phyloP scores from a whole-genome alignment of 257 asterid species.

The Solanum sejunctum region DNA sequence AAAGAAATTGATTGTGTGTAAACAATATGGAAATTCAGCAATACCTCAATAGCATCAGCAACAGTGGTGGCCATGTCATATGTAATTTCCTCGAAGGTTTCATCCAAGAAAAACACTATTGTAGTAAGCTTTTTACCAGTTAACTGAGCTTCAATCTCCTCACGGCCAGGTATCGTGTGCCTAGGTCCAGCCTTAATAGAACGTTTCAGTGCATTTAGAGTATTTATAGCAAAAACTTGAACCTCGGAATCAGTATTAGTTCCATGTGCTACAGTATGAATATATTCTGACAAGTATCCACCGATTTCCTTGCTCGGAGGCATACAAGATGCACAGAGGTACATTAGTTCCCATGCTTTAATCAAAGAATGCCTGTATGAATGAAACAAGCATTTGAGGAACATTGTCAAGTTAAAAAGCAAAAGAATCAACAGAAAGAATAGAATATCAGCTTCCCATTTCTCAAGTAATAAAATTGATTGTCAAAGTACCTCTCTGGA shows the following conservation, averaged over 20 bases:
- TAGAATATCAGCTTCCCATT: background rate
- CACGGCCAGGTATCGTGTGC: constrained; percentile 78
- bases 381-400: constrained; percentile 3
- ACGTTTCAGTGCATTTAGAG: constrained; percentile 78
- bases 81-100: constrained; percentile 95
- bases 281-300: constrained; percentile 73
- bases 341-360: constrained; percentile 97
- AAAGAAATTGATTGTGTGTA: background rate
- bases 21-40: constrained; percentile 1
- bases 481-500: constrained; percentile 58
- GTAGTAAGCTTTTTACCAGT: constrained; percentile 93
- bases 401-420: background rate
- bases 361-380: constrained; percentile 51
- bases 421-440: background rate
- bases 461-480: background rate
- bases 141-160: constrained; percentile 91
- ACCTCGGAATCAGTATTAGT: constrained; percentile 63
- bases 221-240: constrained; percentile 68
- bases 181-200: constrained; percentile 96
- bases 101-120: constrained; percentile 92
- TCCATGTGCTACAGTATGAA: constrained; percentile 68
- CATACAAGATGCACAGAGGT: constrained; percentile 90
- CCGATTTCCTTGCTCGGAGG: constrained; percentile 98
- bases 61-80: constrained; percentile 96
- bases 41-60: constrained; percentile 96